Conservation (phyloP, 192 early-diverging fungal genomes). For the Rhizophagus prolifer region DNA sequence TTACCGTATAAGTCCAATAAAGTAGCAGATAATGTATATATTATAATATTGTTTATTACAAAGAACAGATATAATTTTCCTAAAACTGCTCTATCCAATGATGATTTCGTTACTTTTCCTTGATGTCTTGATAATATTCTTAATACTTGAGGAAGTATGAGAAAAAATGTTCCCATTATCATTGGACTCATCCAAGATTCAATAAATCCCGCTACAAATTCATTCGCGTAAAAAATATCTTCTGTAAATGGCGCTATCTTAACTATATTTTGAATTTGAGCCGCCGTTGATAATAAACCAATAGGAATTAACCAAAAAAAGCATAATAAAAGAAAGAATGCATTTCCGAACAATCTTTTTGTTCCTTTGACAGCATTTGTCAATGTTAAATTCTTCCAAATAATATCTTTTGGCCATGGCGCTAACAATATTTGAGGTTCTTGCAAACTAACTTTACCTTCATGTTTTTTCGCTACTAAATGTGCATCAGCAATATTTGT, state of each 20-base stretch:
- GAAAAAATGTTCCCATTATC: slow-evolving; percentile 63
- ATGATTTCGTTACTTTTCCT: slow-evolving; percentile 69
- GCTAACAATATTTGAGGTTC: slow-evolving; percentile 49
- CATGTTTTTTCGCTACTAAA: slow-evolving; percentile 44
- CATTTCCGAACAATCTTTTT: slow-evolving; percentile 40
- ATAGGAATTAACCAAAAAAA: slow-evolving; percentile 72
- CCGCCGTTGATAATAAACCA: slow-evolving; percentile 56
- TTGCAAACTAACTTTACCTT: slow-evolving; percentile 29
- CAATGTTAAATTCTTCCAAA: slow-evolving; percentile 68
- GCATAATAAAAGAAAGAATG: slow-evolving; percentile 55
- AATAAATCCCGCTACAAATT: slow-evolving; percentile 56
- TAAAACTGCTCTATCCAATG: slow-evolving; percentile 66
- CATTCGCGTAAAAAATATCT: slow-evolving; percentile 47
- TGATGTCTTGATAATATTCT: slow-evolving; percentile 63
- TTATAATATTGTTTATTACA: slow-evolving; percentile 66
- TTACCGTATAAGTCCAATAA: slow-evolving; percentile 30
- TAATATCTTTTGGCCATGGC: slow-evolving; percentile 74
- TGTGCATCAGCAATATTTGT: slow-evolving; percentile 52
- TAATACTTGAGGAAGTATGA: slow-evolving; percentile 64
- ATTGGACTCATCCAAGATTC: slow-evolving; percentile 68
- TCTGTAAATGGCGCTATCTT: slow-evolving; percentile 51
- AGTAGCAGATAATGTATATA: slow-evolving; percentile 56
- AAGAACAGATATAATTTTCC: slow-evolving; percentile 75
- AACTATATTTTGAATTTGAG: slow-evolving; percentile 57
- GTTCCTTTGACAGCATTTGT: slow-evolving; percentile 19